Evolutionary conservation across 306 rosid genomes (phyloP).

Genomic region (Rubus parviflorus): DNA sequence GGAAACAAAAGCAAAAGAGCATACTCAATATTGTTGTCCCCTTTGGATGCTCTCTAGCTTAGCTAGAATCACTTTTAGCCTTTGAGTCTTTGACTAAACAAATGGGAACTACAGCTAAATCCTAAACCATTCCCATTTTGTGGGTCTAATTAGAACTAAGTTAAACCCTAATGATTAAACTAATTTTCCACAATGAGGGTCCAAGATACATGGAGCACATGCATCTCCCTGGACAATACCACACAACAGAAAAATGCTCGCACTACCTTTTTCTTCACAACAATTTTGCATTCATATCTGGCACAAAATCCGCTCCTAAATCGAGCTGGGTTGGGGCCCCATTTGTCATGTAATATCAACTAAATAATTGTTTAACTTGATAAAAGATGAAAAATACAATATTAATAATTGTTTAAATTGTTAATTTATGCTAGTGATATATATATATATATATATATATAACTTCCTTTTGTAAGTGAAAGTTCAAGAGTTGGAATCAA

Average conservation of each 20-base stretch:
- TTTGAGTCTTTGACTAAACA: not conserved
- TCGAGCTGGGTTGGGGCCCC: not conserved
- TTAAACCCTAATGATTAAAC: not conserved
- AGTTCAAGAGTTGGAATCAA: no score
- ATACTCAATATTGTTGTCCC: not conserved
- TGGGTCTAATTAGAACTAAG: conserved; percentile 7
- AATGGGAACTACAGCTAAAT: not conserved
- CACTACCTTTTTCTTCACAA: conserved; percentile 19
- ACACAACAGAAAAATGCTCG: not conserved
- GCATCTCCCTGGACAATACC: not conserved
- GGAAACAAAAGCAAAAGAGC: not conserved
- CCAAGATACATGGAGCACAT: not conserved
- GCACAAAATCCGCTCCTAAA: conserved; percentile 35
- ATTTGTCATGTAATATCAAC: not conserved
- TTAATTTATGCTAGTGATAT: no score
- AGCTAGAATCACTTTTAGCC: not conserved
- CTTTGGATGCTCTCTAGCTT: conserved; percentile 13
- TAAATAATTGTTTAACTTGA: not conserved
- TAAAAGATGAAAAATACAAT: not conserved
- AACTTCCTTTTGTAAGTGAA: no score
- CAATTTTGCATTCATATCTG: conserved; percentile 40
- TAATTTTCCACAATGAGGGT: not conserved
- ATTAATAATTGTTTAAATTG: no score
- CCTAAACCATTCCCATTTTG: conserved; percentile 20
- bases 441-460: no score